Base-by-base conservation (phyloP, 2,329 filamentous ascomycete species). In the Hyphodiscus sp. region DNA sequence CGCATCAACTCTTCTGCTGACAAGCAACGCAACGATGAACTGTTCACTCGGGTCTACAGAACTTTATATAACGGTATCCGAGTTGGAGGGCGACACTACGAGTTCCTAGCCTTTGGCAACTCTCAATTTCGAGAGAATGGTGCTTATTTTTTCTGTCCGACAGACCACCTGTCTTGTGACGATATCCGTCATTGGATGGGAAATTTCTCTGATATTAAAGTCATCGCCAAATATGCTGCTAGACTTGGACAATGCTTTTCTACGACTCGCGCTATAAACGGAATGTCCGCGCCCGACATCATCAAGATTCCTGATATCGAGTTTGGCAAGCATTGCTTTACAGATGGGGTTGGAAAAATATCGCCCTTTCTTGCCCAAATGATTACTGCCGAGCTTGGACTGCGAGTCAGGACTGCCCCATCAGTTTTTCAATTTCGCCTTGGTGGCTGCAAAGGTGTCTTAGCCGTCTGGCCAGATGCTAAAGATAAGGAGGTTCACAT, bases 161-260 rank as follows among this genome's bases (percentile, higher is more conserved):
- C 82, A 0, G 73, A 80, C 0, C 74, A 81, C 51, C 66, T 88
- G 8, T 86, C 82, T 1, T 89, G 89, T 50, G 79, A 86, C 18
- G 77, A 85, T 48, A 96, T 99, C 53, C 86, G 92, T 4, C 69
- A 76, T 30, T 91, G 87, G 82, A 95, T 97, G 86, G 94, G 94
- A 0, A 74, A 86, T 15, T 95, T 99, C 63, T 77, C 76, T 15
- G 81, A 90, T 58, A 96, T 96, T 68, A 82, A 78, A 52, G 80
- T 87, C 23, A 80, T 95, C n/a, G 91, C 92, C 29, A 96, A 95
- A 65, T 89, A 91, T 67, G 88, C 90, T 47, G 90, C 94, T 26
- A 82, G 94, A 26, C 75, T 97, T 18, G 94, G 94, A 0, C 94
- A 97, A 70, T 96, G 91, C 67, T 96, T 99, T 67, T 96, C 94